Evolutionary conservation across 441 rosid species (phyloP), one percentile per base, ranked within the genome.

Genomic region (Populus hybrid): DNA sequence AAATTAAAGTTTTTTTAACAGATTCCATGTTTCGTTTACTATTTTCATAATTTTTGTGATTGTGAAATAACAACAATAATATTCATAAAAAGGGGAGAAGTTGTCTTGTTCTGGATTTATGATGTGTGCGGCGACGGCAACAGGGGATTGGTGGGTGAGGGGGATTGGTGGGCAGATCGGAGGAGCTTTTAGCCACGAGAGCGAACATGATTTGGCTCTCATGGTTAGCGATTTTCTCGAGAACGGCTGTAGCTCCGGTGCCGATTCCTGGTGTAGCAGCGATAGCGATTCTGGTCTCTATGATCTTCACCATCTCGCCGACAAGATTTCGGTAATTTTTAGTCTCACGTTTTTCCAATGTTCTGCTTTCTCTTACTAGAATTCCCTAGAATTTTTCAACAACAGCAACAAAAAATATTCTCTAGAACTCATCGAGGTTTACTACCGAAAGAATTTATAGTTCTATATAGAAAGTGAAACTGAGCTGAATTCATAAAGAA

Each of bases 191-290:
- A 93, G 95, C 86, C 88, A 88, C 68, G 98, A 95, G 77, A 91
- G 98, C 85, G 98, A 95, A 83, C 90, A 83, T 68, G 99, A 93
- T 83, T 83, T 93, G 84, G 98, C 93, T 8, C 82, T 91, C 10
- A 87, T 95, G 97, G 98, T 95, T 46, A 86, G 90, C 70, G 98
- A 95, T 86, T 93, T 95, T 78, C 66, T 92, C 70, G 99, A 95
- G 82, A 90, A 89, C 78, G 90, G 93, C 2, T 87, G 89, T 24
- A 88, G 90, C 87, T 87, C 81, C 73, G 90, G 90, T 10, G 85
- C 83, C 24, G 93, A 90, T 35, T 90, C 98, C 3, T 88, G 88
- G 89, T 90, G 90, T 28, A 95, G 97, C 81, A 92, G 94, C 88
- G 99, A 95, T 69, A 88, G 93, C 84, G 98, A 93, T 14, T 88